Base-by-base conservation (phyloP, 2,329 filamentous ascomycete genomes). In the Aspergillus piperis region DNA sequence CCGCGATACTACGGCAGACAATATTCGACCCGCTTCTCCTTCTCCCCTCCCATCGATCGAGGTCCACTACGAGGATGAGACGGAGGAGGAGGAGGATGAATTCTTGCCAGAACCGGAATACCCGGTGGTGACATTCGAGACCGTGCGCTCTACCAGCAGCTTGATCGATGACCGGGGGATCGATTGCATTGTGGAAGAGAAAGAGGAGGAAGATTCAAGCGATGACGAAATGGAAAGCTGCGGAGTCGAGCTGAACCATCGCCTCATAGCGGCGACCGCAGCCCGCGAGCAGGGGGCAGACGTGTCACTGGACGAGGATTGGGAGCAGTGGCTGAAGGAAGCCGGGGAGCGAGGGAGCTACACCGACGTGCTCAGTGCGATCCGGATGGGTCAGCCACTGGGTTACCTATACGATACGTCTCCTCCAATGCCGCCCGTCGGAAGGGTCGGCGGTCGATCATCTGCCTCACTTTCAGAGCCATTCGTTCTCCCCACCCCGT, bases 291-390 rank as follows among this genome's bases (percentile, higher is more conserved):
- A 78, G 62, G 82, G 81, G 39, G 76, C 73, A 21, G 69, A 80
- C 61, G 79, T 80, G 36, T 71, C 77, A 23, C 67, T 80, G 6
- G 78, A 80, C 41, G 75, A 77, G 54, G 77, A 79, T 58, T 86
- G 82, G 81, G 84, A 86, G 66, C 83, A 85, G 66, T 86, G 83
- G 78, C 71, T 86, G 59, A 85, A 85, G 67, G 83, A 86, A 65
- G 82, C 79, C 8, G 77, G 82, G 15, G 83, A 86, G 66, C 75
- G 81, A 39, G 81, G 82, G 53, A 72, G 71, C 51, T 78, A 77
- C 62, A 67, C 69, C n/a, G 75, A 78, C 50, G 73, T 79, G 65
- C 65, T 78, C 23, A 70, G 76, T 60, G 73, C 75, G 8, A 77
- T 79, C 60, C 69, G 76, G 49, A 64, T 71, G 36, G 72, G 72